Conservation (phyloP, 257 asterid species). For the Anisodus tanguticus region DNA sequence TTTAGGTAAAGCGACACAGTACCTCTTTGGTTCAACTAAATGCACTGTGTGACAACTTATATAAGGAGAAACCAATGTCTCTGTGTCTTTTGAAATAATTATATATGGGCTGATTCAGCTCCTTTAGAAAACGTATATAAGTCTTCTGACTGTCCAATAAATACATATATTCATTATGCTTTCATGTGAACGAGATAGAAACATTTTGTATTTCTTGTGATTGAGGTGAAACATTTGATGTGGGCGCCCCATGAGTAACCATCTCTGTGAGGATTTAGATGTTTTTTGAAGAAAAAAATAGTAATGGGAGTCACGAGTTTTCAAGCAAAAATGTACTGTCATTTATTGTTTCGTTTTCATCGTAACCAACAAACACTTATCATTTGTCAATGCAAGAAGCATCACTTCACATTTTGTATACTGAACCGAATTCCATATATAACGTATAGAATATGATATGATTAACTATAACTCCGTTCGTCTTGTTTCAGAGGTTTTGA, state of each 20-base stretch:
- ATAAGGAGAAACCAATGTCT: no score
- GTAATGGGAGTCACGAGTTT: neutral
- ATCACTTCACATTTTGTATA: neutral
- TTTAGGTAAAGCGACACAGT: no score
- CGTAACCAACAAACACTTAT: neutral
- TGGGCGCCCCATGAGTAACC: no score
- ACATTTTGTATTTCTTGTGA: neutral
- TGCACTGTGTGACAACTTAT: no score
- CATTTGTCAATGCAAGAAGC: neutral
- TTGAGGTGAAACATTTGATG: neutral
- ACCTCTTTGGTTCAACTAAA: neutral
- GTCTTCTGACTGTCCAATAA: no score
- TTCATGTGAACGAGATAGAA: neutral
- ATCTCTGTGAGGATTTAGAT: no score
- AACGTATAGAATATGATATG: neutral
- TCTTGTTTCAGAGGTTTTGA: no score
- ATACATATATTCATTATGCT: no score
- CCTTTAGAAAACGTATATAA: no score
- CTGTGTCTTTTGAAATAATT: no score
- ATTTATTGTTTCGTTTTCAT: conserved; percentile 6
- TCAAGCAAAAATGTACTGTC: neutral
- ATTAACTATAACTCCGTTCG: no score
- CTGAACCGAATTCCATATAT: neutral
- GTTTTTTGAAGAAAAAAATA: neutral
- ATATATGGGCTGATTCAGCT: no score